Base-by-base conservation (phyloP, 139 green algal species). In the Chlamydomonas sp. region DNA sequence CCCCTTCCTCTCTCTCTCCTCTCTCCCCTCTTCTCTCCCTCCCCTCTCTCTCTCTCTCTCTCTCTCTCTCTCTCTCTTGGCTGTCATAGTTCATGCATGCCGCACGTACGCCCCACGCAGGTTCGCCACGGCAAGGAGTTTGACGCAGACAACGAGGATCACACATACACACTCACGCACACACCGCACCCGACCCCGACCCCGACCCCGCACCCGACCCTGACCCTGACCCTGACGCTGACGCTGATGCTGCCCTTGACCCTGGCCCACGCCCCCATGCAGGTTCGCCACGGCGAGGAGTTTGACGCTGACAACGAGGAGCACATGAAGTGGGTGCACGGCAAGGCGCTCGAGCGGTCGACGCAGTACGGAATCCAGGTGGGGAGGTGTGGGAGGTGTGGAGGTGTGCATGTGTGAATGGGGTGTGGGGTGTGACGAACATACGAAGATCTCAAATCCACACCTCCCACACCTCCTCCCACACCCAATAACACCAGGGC, bases 301-400 rank as follows among this genome's bases (percentile, higher is more conserved):
- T 98, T 99, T 80, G 94, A 99, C 72, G 79, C 89, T 5, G 94
- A 98, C 73, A 84, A 90, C 38, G 84, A 94, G 69, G 89, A 95
- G 79, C 92, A 99, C 87, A 95, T 99, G 91, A 71, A 83, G 58
- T 99, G 95, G 95, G 81, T 98, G 70, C 95, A 88, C 75, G 79
- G 90, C 30, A 72, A 89, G 36, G 92, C 94, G 2, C 39, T 76
- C 34, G 73, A 78, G 59, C 78, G 95, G 1, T 91, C 94, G 3
- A 67, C 87, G 48, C 76, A 93, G 71, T 94, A 90, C 71, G 91
- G 90, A 65, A 99, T 98, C 33, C 75, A 78, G 77, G 88, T 91
- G 74, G 1, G 74, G 43, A 54, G 13, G n/a, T n/a, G n/a, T n/a
- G n/a, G n/a, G n/a, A n/a, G n/a, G n/a, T n/a, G n/a, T n/a, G n/a